Base-by-base conservation (phyloP, 768 basidiomycete genomes). In the Lactarius pseudohatsudake region DNA sequence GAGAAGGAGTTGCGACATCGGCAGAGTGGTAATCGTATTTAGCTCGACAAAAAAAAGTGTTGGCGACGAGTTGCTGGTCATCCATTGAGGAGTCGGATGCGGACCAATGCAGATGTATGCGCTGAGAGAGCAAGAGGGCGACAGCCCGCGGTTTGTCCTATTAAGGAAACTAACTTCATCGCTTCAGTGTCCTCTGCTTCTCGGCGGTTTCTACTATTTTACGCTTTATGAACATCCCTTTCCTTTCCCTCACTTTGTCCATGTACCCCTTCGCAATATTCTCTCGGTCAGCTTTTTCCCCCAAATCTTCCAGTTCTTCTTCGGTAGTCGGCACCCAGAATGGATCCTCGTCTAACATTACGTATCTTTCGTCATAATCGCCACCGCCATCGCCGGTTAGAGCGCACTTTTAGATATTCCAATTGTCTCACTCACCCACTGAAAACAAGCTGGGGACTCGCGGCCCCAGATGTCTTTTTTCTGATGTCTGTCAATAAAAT, bases 281-380 rank as follows among this genome's bases (percentile, higher is more conserved):
- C 13, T 86, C 84, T 60, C 92, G 81, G 74, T 98, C 97, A 0
- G 96, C 89, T 76, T 98, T 98, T 75, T 96, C 94, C 56, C 97
- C 97, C 11, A 99, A 80, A 75, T 98, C 96, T 75, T 98, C 96
- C 47, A 98, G 80, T 70, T 98, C 96, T 74, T 97, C 96, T 72
- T 95, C 92, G 0, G 96, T 98, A 20, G 94, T 95, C 0, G 96
- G 96, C 3, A 97, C 94, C 96, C 96, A 98, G 79, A 95, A 98
- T 7, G 96, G 96, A 79, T 98, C 94, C 71, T 89, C 86, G 76
- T 96, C 93, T 28, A 98, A 82, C 72, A 96, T 82, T 76, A 98
- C 96, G 76, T 95, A 99, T 47, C 93, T 93, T 55, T 26, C 69
- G 62, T 65, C 41, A 61, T 45, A 45, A 61, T 62, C 64, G 62